Evolutionary conservation across 192 early-diverging fungal species (phyloP), one percentile per base, ranked within the genome.

Genomic region (Backusella parvicylindrica): DNA sequence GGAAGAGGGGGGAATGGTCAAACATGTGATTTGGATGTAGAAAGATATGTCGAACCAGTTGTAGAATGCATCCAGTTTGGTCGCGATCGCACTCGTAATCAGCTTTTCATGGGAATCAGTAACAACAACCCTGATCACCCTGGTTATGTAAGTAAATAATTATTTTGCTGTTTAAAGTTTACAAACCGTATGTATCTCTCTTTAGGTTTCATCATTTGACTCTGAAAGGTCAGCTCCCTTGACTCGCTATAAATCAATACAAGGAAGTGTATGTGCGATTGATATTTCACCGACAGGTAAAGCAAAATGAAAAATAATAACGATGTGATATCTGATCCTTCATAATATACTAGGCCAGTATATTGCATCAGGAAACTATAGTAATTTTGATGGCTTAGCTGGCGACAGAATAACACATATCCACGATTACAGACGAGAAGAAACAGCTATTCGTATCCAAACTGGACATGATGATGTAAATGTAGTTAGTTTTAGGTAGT

Each of bases 31-130:
- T 33, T 63, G 18, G 28, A 31, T 4, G 9, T 3, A n/a, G 33
- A 23, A 4, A 21, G 15, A 2, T 23, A 33, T 12, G 4, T 32
- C 0, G 9, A 41, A 0, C 64, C 65, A 30, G 31, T 23, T 6
- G 63, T 56, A 9, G 77, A 78, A 26, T 78, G 77, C 33, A 28
- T 78, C n/a, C 56, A 71, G 53, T 78, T 78, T 73, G 77, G 77
- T 0, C 33, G 35, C 33, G 40, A 28, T 35, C 4, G 33, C 23
- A 47, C 70, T 30, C 16, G 23, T 11, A 40, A 73, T 18, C 56
- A 38, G 7, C 41, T 78, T 3, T 73, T 73, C 26, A 13, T 63
- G n/a, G 77, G 77, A 3, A 16, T 68, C 2, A 40, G 16, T 40
- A 75, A 67, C 33, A 12, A 31, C 1, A 6, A 66, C 47, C 16